These are phyloP conservation scores for Calcarisporium arbuscula DNA, from an alignment of 2,329 filamentous ascomycete species.

Conservation along the genomic window DNA sequence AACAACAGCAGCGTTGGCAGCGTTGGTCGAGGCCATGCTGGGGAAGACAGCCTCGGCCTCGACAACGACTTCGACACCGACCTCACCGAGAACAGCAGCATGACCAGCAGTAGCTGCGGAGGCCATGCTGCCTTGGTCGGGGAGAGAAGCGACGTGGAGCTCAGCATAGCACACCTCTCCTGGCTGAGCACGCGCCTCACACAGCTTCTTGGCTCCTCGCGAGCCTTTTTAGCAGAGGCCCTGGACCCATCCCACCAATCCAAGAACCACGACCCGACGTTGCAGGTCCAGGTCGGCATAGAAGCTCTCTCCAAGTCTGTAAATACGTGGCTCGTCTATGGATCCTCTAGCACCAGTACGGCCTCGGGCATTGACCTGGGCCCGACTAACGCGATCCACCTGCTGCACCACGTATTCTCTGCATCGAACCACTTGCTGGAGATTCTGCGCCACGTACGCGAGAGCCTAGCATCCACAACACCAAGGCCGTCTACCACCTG, in stretches of 20 bases:
- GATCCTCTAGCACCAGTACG: not conserved
- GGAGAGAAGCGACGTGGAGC: not conserved
- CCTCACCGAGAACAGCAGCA: no score
- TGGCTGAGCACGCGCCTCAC: slow-evolving; percentile 1
- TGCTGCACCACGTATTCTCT: slow-evolving; percentile 2
- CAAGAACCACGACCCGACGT: not conserved
- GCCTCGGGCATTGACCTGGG: not conserved
- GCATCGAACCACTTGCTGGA: slow-evolving; percentile 2
- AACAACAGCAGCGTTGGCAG: no score
- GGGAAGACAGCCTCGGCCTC: no score
- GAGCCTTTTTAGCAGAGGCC: not conserved
- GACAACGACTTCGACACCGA: no score
- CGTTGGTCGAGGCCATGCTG: no score
- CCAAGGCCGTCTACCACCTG: no score
- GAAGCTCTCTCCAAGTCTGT: not conserved
- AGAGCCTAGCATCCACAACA: not conserved
- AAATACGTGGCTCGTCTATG: not conserved
- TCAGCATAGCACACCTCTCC: slow-evolving; percentile 1
- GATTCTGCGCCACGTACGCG: not conserved
- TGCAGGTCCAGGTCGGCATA: not conserved
- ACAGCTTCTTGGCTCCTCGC: not conserved
- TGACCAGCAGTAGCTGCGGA: no score
- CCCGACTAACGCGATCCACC: no score
- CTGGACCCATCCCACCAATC: not conserved
- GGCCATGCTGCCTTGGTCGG: slow-evolving; percentile 1